Evolutionary conservation across 106 monocot species (phyloP), one percentile per base, ranked within the genome.

Genomic region (Allium sativum): DNA sequence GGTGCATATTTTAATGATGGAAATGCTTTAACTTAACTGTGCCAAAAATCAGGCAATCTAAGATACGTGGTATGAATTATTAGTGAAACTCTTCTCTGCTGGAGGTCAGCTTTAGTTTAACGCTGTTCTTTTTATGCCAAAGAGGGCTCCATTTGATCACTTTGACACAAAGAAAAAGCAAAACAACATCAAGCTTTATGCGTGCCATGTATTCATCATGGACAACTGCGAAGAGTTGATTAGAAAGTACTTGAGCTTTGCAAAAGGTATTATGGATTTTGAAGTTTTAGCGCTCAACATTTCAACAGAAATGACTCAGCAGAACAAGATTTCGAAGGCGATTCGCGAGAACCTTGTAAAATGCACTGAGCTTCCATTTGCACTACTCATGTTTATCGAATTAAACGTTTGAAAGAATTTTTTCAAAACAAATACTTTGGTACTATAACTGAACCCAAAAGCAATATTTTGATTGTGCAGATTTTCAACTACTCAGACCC

Each of bases 131-230:
- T 87, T 83, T 64, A 76, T 83, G 0, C 87, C 87, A 8, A 87
- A 80, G 59, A 76, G 83, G 57, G 87, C 87, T 17, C 87, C 87
- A 4, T 87, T 87, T 51, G 87, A 87, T 31, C 87, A 83, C 58
- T 87, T 87, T 47, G 87, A 87, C 15, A 83, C 79, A 1, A 77
- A 62, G 72, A 87, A 87, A 77, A 87, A 87, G 74, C 74, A 56
- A n/a, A 87, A 87, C 80, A 87, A 87, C 69, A 87, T 87, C 74
- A 87, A 87, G 74, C 83, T 87, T 8, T 87, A 87, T 58, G 87
- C 83, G 0, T 79, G 87, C n/a, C 70, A 83, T n/a, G 83, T 87
- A 3, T 87, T 87, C 74, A 87, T 87, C 73, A 87, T 87, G 87
- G 87, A 87, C 69, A 87, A 87, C 77, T 87, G 87, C 55, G 87